Percentiles rank a stretch among this genome's conserved stretches.
Conservation (phyloP, 1,139 yeast species). For the Geotrichum candidum region DNA sequence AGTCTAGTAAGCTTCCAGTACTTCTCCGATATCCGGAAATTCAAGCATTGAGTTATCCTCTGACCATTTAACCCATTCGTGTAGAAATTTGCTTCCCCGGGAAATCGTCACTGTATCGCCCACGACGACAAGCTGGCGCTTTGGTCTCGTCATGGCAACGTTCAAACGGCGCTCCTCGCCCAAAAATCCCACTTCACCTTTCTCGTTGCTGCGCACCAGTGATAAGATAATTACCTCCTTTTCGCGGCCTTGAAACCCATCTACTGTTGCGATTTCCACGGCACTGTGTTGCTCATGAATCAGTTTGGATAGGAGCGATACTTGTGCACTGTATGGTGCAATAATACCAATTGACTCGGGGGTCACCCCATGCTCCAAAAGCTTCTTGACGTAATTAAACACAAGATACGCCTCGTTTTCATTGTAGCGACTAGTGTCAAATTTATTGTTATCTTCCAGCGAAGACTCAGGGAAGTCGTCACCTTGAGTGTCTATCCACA, state of each 20-base stretch:
- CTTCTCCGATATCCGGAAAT: constrained; percentile 50
- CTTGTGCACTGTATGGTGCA: constrained; percentile 88
- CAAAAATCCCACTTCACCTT: constrained; percentile 66
- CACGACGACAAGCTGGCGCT: constrained; percentile 73
- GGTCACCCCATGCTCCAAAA: constrained; percentile 49
- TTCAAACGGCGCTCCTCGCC: constrained; percentile 61
- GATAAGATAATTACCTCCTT: constrained; percentile 80
- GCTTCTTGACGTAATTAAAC: constrained; percentile 46
- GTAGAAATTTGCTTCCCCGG: constrained; percentile 34
- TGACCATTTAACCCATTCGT: constrained; percentile 65
- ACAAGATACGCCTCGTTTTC: constrained; percentile 67
- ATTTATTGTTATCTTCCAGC: constrained; percentile 32
- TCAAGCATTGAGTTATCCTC: constrained; percentile 62
- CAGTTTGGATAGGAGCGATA: constrained; percentile 49
- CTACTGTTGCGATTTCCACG: constrained; percentile 80
- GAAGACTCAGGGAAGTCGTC: constrained; percentile 59
- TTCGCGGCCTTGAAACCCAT: constrained; percentile 90
- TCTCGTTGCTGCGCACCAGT: constrained; percentile 67
- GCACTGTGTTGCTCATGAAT: constrained; percentile 43
- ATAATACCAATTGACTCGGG: constrained; percentile 64
- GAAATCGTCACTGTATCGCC: constrained; percentile 71
- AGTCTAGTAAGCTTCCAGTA: constrained; percentile 17
- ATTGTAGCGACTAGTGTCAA: constrained; percentile 48
- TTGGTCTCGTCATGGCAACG: constrained; percentile 90
- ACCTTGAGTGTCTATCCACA: constrained; percentile 92